phyloP scores from a whole-genome alignment of 306 rosid genomes.

The Senna tora region DNA sequence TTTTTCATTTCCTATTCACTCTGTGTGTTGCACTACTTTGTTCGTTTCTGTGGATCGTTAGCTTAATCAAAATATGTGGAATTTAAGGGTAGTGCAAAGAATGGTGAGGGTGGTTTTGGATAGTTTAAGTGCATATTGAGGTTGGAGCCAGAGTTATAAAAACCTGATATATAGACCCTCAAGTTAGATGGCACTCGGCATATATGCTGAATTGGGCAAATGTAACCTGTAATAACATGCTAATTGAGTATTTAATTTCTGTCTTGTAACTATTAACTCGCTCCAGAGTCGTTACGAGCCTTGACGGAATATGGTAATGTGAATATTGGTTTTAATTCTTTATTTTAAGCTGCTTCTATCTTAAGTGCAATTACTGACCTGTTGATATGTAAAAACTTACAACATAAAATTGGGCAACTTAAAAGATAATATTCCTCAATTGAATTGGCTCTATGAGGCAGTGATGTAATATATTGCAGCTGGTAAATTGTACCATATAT shows the following conservation, averaged over 20 bases:
- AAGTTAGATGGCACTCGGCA: constrained; percentile 1
- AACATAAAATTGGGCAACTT: constrained; percentile 1
- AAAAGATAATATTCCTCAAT: constrained; percentile 25
- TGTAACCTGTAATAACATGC: not conserved
- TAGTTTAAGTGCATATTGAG: constrained; percentile 1
- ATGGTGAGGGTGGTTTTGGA: constrained; percentile 5
- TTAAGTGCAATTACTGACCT: constrained; percentile 4
- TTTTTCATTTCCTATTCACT: not conserved
- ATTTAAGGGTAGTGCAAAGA: constrained; percentile 29
- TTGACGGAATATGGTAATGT: not conserved
- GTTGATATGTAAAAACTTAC: not conserved
- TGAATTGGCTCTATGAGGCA: constrained; percentile 14
- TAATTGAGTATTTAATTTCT: not conserved
- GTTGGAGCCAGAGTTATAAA: constrained; percentile 4
- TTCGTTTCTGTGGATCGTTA: not conserved
- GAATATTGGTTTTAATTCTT: constrained; percentile 18
- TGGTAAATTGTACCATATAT: constrained; percentile 8
- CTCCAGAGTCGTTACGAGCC: not conserved
- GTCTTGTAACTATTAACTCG: not conserved
- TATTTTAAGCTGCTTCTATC: constrained; percentile 12
- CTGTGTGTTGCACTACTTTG: not conserved
- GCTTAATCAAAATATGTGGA: constrained; percentile 23
- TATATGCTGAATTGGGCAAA: constrained; percentile 1
- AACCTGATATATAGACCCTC: not conserved
- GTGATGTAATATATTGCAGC: not conserved